phyloP scores from a whole-genome alignment of 805 yeast genomes.

The Debaryomyces tyrocola region DNA sequence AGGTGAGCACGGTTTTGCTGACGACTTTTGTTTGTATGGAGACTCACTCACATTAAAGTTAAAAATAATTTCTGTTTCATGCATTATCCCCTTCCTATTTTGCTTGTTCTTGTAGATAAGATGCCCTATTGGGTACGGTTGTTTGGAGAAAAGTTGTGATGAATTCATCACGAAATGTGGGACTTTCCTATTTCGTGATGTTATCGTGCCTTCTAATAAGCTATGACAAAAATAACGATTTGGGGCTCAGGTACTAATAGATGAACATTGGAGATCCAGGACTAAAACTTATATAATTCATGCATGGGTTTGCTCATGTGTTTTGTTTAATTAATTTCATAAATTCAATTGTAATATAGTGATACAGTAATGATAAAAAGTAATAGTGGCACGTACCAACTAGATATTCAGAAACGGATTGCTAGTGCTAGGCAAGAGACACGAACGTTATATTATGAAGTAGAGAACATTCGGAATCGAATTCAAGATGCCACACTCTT shows the following conservation, averaged over 20 bases:
- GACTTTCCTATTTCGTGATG: not conserved
- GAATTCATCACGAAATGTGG: not conserved
- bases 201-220: not conserved
- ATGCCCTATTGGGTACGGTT: no score
- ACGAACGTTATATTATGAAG: slow-evolving; percentile 47
- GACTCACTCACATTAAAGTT: no score
- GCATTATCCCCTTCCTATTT: no score
- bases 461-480: slow-evolving; percentile 42
- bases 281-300: no score
- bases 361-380: not conserved
- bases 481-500: slow-evolving; percentile 47
- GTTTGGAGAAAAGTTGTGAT: no score
- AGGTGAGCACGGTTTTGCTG: not conserved
- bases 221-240: no score
- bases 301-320: not conserved
- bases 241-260: no score
- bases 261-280: no score
- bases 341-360: not conserved
- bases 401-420: slow-evolving; percentile 10
- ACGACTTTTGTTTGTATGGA: no score
- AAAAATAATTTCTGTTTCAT: no score
- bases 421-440: slow-evolving; percentile 45
- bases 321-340: not conserved
- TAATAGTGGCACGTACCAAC: not conserved
- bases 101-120: no score